Conservation (phyloP, 257 asterid species). For the Ilex asprella region DNA sequence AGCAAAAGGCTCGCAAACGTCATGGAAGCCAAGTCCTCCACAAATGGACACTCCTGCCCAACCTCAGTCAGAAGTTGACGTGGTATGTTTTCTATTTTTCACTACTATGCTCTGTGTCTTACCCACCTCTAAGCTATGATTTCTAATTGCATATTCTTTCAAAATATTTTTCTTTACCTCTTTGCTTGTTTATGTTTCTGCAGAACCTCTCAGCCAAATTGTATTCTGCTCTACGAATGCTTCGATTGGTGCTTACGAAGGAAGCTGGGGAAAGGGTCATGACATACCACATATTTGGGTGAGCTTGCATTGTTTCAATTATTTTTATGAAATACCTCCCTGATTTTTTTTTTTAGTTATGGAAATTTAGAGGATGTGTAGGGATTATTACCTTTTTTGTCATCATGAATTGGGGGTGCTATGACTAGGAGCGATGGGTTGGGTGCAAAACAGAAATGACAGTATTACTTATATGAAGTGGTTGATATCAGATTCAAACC, state of each 20-base stretch:
- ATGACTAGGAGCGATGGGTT: no score
- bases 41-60: constrained; percentile 33
- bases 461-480: no score
- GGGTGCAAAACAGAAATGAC: no score
- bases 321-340: no score
- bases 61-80: constrained; percentile 43
- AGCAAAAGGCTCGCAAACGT: constrained; percentile 55
- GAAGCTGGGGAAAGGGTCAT: constrained; percentile 54
- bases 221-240: constrained; percentile 50
- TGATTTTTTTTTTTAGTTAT: no score
- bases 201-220: constrained; percentile 68
- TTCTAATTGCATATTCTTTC: no score
- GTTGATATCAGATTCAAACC: no score
- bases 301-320: constrained; percentile 6
- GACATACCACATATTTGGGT: constrained; percentile 77
- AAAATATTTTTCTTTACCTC: constrained; percentile 1
- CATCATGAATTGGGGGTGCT: no score
- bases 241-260: constrained; percentile 47
- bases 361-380: no score
- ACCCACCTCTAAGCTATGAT: not conserved
- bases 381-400: no score
- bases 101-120: constrained; percentile 4
- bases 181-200: not conserved
- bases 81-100: constrained; percentile 35
- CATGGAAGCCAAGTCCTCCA: constrained; percentile 40